Percentiles rank a stretch among this genome's conserved stretches.
phyloP scores from a whole-genome alignment of 371 early-diverging fungal genomes.

The Syncephalastrum contaminatum region DNA sequence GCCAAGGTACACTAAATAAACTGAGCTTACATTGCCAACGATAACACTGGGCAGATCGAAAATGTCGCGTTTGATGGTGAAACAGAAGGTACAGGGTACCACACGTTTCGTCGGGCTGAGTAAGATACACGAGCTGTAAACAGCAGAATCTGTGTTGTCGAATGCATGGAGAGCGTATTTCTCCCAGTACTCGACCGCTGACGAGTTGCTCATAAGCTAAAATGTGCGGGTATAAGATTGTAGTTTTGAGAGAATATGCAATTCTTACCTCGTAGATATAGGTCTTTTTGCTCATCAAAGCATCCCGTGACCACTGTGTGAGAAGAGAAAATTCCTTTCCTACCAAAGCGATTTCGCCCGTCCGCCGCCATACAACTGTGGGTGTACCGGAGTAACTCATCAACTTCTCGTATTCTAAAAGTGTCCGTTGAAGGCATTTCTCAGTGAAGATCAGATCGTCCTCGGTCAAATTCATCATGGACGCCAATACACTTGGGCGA shows the following conservation, averaged over 20 bases:
- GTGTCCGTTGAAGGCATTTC: slow-evolving; percentile 87
- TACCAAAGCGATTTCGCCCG: slow-evolving; percentile 84
- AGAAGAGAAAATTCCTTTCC: slow-evolving; percentile 86
- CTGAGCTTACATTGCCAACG: slow-evolving; percentile 63
- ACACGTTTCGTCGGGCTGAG: slow-evolving; percentile 62
- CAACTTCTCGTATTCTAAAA: slow-evolving; percentile 85
- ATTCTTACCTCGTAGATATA: slow-evolving; percentile 67
- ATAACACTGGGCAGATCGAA: slow-evolving; percentile 89
- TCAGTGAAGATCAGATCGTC: slow-evolving; percentile 93
- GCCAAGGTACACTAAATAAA: background rate
- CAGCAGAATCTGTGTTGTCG: slow-evolving; percentile 81
- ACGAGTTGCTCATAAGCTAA: slow-evolving; percentile 84
- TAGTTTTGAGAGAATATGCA: background rate
- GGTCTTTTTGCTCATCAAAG: slow-evolving; percentile 63
- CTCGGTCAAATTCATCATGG: slow-evolving; percentile 87
- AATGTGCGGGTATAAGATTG: slow-evolving; percentile 7
- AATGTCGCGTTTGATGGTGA: slow-evolving; percentile 90
- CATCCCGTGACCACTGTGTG: slow-evolving; percentile 78
- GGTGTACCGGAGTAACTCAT: slow-evolving; percentile 86
- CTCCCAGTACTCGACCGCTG: slow-evolving; percentile 93
- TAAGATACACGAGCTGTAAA: slow-evolving; percentile 78
- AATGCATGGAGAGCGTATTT: slow-evolving; percentile 86
- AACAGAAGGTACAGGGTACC: slow-evolving; percentile 87
- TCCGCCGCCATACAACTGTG: slow-evolving; percentile 87
- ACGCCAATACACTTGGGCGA: slow-evolving; percentile 88